These are phyloP conservation scores for Voacanga thouarsii DNA, from an alignment of 257 asterid genomes.

Conservation along the genomic window DNA sequence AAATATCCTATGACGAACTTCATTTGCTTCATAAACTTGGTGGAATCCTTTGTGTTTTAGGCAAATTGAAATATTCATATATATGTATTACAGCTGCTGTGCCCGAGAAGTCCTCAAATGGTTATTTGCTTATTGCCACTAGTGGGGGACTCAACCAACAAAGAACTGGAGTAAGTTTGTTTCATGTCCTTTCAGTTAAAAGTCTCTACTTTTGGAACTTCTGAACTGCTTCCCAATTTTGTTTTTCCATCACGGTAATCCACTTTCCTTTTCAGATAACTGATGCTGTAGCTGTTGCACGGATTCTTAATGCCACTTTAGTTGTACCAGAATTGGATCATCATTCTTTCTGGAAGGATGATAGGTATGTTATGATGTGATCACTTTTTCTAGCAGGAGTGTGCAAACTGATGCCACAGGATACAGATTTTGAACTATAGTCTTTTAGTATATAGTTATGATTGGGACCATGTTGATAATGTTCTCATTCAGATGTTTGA, in stretches of 20 bases:
- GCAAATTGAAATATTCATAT: constrained; percentile 21
- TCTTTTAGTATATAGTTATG: background rate
- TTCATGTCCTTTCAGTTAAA: constrained; percentile 16
- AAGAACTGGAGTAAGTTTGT: constrained; percentile 86
- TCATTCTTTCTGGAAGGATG: constrained; percentile 94
- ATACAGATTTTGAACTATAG: background rate
- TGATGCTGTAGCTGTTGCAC: constrained; percentile 98
- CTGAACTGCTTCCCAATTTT: constrained; percentile 14
- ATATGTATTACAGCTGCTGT: constrained; percentile 62
- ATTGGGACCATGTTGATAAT: background rate
- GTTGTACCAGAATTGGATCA: constrained; percentile 97
- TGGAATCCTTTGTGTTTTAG: background rate
- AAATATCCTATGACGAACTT: background rate
- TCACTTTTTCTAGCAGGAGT: background rate
- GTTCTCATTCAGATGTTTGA: constrained; percentile 20
- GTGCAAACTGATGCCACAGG: background rate
- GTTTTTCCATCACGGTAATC: constrained; percentile 17
- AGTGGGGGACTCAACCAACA: constrained; percentile 99
- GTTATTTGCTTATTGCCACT: constrained; percentile 93
- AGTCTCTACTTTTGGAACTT: constrained; percentile 6
- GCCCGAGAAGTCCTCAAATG: constrained; percentile 70
- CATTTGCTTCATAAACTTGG: background rate
- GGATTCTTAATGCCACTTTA: constrained; percentile 91
- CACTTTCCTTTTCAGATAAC: constrained; percentile 64
- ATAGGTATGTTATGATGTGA: constrained; percentile 58